Evolutionary conservation across 1,284 basidiomycete species (phyloP), one percentile per base, ranked within the genome.

Genomic region (Puccinia polysora): DNA sequence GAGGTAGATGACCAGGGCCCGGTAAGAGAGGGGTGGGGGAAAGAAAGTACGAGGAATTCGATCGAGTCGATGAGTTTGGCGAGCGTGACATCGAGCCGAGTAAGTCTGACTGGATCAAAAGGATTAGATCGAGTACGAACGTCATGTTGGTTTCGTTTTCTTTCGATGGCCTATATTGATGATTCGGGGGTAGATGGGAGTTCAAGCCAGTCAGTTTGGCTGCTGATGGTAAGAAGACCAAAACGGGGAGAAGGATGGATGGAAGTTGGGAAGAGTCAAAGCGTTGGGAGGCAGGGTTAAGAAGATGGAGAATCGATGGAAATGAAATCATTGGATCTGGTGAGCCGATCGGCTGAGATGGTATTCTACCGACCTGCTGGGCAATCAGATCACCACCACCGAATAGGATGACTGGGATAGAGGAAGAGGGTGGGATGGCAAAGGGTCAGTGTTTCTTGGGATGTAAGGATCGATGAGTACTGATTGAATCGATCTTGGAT

Each of bases 361-460:
- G n/a, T n/a, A n/a, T n/a, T n/a, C n/a, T n/a, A 69, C 43, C 14
- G 30, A 70, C 67, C 49, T 70, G 67, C 28, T 70, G 67, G 4
- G 67, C 67, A 58, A 70, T 60, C 30, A 70, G 20, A 52, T 70
- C 67, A 4, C 67, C 67, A 20, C 45, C 58, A 14, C 67, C 67
- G 20, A 70, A 70, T 18, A 70, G 49, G 43, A 58, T 5, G 25
- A 70, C 67, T 70, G 34, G 1, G 5, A 55, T 36, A 34, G 1
- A n/a, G 20, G 36, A 10, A 43, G 18, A 18, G 0, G 18, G 47
- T 7, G 18, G n/a, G 10, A 40, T 7, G 8, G 12, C 23, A 5
- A 40, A 36, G 32, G 15, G 3, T 2, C 1, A 10, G 18, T 38
- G 7, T 40, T 59, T 5, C 4, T 7, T 7, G 28, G 12, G 5